Conservation (phyloP, 208 protist species). For the Trypanosoma cruzi region DNA sequence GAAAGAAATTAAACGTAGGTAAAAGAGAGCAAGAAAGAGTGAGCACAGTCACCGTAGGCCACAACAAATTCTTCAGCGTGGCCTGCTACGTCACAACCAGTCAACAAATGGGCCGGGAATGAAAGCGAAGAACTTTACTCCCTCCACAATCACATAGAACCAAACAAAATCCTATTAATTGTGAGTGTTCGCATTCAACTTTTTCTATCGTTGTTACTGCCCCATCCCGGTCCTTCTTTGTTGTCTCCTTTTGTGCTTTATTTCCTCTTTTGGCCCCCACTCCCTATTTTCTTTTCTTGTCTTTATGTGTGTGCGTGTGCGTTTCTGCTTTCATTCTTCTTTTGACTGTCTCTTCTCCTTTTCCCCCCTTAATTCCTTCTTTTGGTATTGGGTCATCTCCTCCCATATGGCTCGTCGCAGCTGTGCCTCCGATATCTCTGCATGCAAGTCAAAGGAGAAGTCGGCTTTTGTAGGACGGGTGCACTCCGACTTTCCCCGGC, state of each 20-base stretch:
- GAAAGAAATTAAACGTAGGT: constrained; percentile 11
- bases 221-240: constrained; percentile 20
- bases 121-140: not conserved
- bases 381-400: constrained; percentile 69
- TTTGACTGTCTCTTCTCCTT: not conserved
- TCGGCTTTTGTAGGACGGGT: constrained; percentile 55
- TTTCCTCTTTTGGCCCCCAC: too few species aligned
- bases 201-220: not conserved
- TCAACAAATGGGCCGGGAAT: not conserved
- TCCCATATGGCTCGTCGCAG: constrained; percentile 81
- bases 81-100: not conserved
- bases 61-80: not conserved
- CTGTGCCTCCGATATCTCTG: constrained; percentile 86
- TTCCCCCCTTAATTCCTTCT: constrained; percentile 7
- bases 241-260: too few species aligned
- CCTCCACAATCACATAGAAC: not conserved
- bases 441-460: constrained; percentile 81
- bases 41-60: not conserved
- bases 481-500: constrained; percentile 34
- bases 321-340: not conserved
- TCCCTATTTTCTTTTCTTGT: constrained; percentile 27
- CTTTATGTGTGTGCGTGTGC: constrained; percentile 2
- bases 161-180: not conserved
- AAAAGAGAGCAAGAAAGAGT: constrained; percentile 1
- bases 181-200: not conserved